These are phyloP conservation scores for Hymenoscyphus fructigenus DNA, from an alignment of 2,329 filamentous ascomycete genomes.

Conservation along the genomic window DNA sequence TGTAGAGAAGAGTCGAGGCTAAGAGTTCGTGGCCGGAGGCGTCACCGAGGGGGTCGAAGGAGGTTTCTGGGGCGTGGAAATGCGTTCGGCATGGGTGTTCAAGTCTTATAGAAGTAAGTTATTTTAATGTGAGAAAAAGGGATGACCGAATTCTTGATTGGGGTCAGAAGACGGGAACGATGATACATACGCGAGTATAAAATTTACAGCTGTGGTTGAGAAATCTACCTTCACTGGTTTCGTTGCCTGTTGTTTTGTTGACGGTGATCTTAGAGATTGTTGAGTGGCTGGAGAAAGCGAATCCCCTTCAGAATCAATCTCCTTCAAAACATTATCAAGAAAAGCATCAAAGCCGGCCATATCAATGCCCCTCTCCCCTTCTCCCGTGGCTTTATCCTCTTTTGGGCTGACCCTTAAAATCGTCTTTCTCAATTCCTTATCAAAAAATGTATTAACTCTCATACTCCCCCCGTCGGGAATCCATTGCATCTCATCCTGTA, in stretches of 20 bases:
- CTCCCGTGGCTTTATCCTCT: not conserved
- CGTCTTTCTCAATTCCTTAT: constrained; percentile 20
- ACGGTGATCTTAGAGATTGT: not conserved
- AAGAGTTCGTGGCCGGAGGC: constrained; percentile 31
- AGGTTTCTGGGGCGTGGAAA: constrained; percentile 19
- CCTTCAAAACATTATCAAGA: constrained; percentile 5
- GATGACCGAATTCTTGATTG: no score
- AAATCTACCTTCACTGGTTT: constrained; percentile 7
- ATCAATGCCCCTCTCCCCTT: not conserved
- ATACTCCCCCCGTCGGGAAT: constrained; percentile 10
- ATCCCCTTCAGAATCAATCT: not conserved
- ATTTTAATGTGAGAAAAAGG: constrained; percentile 5
- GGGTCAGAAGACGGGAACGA: not conserved
- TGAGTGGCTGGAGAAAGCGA: not conserved
- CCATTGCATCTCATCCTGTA: constrained; percentile 5
- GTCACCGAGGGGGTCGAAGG: constrained; percentile 16
- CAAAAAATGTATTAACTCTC: constrained; percentile 24
- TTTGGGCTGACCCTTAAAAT: constrained; percentile 25
- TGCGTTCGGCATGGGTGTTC: constrained; percentile 32
- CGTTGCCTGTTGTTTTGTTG: not conserved
- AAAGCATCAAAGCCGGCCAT: not conserved
- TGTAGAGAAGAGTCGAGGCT: constrained; percentile 29
- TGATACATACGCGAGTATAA: constrained; percentile 32
- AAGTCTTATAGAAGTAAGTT: constrained; percentile 18
- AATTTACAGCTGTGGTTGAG: constrained; percentile 31